Evolutionary conservation across 2,329 filamentous ascomycete species (phyloP).

Genomic region (Cryphonectria parasitica): DNA sequence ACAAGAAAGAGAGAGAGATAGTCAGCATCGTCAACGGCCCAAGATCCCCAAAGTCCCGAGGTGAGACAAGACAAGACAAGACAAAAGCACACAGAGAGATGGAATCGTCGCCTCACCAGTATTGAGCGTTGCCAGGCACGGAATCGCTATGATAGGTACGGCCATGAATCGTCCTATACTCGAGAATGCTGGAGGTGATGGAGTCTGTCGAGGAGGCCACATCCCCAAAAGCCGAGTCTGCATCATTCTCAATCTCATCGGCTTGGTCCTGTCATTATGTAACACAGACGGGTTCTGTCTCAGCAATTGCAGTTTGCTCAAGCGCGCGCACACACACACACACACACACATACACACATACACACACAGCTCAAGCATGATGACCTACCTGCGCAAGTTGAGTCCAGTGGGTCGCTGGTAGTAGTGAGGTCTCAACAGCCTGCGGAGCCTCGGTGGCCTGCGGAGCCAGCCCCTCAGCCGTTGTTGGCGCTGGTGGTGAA

Average conservation of each 20-base stretch:
- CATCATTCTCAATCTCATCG: slow-evolving; percentile 24
- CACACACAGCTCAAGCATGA: neutral
- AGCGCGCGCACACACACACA: neutral
- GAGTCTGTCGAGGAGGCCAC: slow-evolving; percentile 27
- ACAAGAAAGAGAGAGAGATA: neutral
- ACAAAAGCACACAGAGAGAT: no score
- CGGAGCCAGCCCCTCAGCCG: neutral
- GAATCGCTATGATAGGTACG: slow-evolving; percentile 29
- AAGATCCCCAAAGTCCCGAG: neutral
- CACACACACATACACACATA: neutral
- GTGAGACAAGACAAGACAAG: slow-evolving; percentile 36
- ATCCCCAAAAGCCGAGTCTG: slow-evolving; percentile 28
- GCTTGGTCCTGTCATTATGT: slow-evolving; percentile 11
- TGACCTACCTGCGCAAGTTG: slow-evolving; percentile 27
- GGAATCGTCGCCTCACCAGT: slow-evolving; percentile 22
- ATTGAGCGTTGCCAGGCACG: slow-evolving; percentile 24
- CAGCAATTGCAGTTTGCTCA: neutral
- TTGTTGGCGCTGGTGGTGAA: neutral
- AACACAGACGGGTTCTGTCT: neutral
- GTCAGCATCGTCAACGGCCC: slow-evolving; percentile 5
- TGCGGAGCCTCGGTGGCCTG: neutral
- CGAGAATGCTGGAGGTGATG: slow-evolving; percentile 26
- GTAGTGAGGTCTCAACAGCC: slow-evolving; percentile 8
- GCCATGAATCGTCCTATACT: slow-evolving; percentile 29
- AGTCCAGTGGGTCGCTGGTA: slow-evolving; percentile 28